Base-by-base conservation (phyloP, 148 eudicot species). In the Amaranthus palmeri region DNA sequence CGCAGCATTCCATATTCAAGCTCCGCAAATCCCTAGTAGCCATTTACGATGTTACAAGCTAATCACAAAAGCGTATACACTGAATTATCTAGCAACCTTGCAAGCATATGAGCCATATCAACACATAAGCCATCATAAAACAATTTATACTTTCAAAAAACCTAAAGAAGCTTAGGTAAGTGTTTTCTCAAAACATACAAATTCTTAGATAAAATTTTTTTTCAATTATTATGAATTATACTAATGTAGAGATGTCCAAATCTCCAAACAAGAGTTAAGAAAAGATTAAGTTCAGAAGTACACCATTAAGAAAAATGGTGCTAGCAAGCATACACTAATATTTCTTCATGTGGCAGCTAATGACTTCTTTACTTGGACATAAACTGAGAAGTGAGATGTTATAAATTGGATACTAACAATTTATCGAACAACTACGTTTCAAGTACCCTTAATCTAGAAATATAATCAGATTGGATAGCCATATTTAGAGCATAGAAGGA, bases 1-100 rank as follows among this genome's bases (percentile, higher is more conserved):
- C 96, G 87, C 73, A 93, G 79, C 98, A 93, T 93, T 25, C 96
- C 98, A 75, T 90, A 93, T 87, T 93, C 98, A 75, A 93, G 89
- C 79, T 93, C 98, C 40, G 98, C 96, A 83, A 93, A 93, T 67
- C 98, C 98, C 96, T 93, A 80, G 72, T 74, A 68, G 50, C 47
- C 70, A 77, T 46, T 55, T 17, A 61, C 15, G 6, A 48, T 15
- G 49, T 53, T 7, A 68, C 13, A 51, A 60, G 45, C 54, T 76
- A 65, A 50, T 46, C n/a, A 57, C 10, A 50, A 12, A 64, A n/a
- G 52, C 50, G 53, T 53, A 12, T 25, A 36, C 10, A 53, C 10
- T 48, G 4, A 5, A 41, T 40, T 15, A 10, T 12, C 12, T 13
- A 59, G 40, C 12, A 1, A 17, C 9, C 25, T 54, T 11, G 15